Evolutionary conservation across 2,329 filamentous ascomycete species (phyloP), one percentile per base, ranked within the genome.

Genomic region (Aureobasidium melanogenum): DNA sequence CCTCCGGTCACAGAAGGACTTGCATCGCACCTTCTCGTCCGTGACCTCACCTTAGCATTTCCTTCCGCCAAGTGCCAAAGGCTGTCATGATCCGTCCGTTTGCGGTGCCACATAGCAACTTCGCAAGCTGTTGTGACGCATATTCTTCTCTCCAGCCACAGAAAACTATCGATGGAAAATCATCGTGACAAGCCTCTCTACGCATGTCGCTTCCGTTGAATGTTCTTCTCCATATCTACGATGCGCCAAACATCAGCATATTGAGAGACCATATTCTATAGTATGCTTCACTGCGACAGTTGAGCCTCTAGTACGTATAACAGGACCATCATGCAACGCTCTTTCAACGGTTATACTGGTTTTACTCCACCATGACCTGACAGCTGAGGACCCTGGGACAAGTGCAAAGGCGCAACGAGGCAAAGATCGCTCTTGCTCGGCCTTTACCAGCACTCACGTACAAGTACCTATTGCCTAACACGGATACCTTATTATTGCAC

Each of bases 291-390:
- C 14, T 28, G 24, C 7, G 7, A 47, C 22, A 10, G 24, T 9
- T 17, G 3, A 3, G 15, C 3, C 10, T 17, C 14, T 14, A 9
- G 28, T 3, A 14, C 12, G 41, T 7, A 28, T 8, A 28, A 47
- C 47, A 36, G n/a, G 32, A 47, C 47, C 19, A 28, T 47, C 19
- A 7, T 9, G 9, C 30, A 58, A 58, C 54, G 54, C 39, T 10
- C 36, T 12, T 38, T 12, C 30, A 58, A 58, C 54, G 41, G 54
- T 47, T 58, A 26, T 47, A 58, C 39, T 44, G 54, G 22, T 34
- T 48, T 5, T 48, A 17, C 54, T 58, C 54, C 54, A 58, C 54
- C 41, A 47, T 58, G 41, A 39, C 19, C 54, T 56, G 52, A 47
- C 14, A 2, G n/a, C 43, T n/a, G 15, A 32, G 32, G 17, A 43